phyloP scores from a whole-genome alignment of 176 grass and related monocot genomes.

The Zea luxurians region DNA sequence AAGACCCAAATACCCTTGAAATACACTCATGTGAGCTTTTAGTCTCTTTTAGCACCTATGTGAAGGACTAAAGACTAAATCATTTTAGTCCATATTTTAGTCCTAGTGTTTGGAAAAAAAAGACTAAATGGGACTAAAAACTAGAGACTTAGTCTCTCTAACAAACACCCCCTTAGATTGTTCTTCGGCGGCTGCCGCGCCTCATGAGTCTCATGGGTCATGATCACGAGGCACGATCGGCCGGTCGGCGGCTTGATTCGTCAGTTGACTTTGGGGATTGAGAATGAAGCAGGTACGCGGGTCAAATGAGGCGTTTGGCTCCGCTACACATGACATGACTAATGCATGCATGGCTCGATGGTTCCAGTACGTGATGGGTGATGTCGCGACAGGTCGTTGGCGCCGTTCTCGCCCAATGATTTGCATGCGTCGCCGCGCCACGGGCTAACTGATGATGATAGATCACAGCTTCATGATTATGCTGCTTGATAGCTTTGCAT shows the following conservation, averaged over 20 bases:
- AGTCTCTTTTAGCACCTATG: no score
- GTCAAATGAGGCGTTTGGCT: neutral
- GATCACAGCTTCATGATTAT: neutral
- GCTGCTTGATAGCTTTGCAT: constrained; percentile 9
- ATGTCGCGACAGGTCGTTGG: constrained; percentile 27
- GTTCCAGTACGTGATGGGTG: constrained; percentile 38
- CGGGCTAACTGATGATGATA: constrained; percentile 7
- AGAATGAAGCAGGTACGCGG: neutral
- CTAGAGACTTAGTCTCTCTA: no score
- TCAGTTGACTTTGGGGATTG: constrained; percentile 23
- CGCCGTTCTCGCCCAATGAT: constrained; percentile 46
- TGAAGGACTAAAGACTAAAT: no score
- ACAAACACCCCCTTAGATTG: no score
- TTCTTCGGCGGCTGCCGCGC: neutral
- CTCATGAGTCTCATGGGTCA: neutral
- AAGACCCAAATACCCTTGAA: no score
- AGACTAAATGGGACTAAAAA: no score
- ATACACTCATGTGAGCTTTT: no score
- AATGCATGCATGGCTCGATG: constrained; percentile 2
- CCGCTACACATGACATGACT: neutral
- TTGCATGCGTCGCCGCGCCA: constrained; percentile 10
- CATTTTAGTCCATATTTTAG: no score
- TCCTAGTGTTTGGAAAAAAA: no score
- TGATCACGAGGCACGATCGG: neutral
- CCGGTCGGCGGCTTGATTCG: neutral